Conservation (phyloP, 371 early-diverging fungal species). For the Mortierella sp. region DNA sequence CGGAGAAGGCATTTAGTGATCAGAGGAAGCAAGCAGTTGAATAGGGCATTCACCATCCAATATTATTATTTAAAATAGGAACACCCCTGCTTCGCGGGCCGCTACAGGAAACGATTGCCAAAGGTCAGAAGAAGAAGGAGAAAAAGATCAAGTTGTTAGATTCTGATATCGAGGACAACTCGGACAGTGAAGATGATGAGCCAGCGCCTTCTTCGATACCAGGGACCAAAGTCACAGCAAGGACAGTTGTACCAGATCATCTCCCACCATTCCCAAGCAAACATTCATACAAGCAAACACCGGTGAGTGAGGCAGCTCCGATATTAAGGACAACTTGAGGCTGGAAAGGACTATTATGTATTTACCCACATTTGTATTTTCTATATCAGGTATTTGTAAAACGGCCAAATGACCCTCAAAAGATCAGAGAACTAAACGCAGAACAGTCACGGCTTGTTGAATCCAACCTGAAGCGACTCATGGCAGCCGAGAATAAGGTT, state of each 20-base stretch:
- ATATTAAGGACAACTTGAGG: neutral
- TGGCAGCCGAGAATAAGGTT: constrained; percentile 68
- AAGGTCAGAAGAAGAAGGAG: constrained; percentile 34
- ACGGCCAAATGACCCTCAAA: constrained; percentile 72
- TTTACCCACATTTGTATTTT: neutral
- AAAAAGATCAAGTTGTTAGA: constrained; percentile 27
- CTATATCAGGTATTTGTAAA: constrained; percentile 65
- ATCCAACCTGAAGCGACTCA: constrained; percentile 69
- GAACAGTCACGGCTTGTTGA: constrained; percentile 75
- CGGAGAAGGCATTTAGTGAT: neutral
- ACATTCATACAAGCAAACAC: constrained; percentile 72
- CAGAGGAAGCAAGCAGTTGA: too few relatives aligned
- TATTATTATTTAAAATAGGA: constrained; percentile 11
- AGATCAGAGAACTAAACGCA: constrained; percentile 69
- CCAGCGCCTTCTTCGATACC: constrained; percentile 41
- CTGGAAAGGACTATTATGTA: neutral
- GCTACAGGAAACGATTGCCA: constrained; percentile 41
- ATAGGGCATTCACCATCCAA: too few relatives aligned
- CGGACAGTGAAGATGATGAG: constrained; percentile 47
- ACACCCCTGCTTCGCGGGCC: constrained; percentile 44
- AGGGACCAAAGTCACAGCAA: constrained; percentile 44
- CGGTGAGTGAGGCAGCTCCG: constrained; percentile 62
- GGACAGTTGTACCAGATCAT: constrained; percentile 65
- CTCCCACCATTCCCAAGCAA: constrained; percentile 70
- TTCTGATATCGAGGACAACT: constrained; percentile 52